A percentile compares a stretch with the other conserved stretches of the same genome.
Evolutionary conservation across 1,284 basidiomycete species (phyloP).

Genomic region (Cryptococcus maquisensis): DNA sequence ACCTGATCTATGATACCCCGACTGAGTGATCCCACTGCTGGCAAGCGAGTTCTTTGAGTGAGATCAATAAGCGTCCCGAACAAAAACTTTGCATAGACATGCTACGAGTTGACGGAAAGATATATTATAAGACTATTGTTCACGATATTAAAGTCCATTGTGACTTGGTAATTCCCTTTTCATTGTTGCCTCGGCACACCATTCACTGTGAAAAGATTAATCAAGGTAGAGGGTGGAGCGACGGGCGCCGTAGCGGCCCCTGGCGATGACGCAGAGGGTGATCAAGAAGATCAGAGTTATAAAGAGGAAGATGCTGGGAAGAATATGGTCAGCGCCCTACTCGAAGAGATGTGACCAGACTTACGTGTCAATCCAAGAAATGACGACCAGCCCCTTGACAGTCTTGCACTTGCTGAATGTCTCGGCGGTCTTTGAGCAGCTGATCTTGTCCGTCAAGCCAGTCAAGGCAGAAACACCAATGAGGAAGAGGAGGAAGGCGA

Average conservation of each 20-base stretch:
- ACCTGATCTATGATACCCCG: too few relatives aligned
- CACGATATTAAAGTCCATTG: not conserved
- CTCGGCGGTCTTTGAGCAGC: slow-evolving; percentile 34
- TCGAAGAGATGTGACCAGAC: slow-evolving; percentile 2
- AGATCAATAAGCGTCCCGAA: too few relatives aligned
- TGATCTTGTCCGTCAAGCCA: slow-evolving; percentile 40
- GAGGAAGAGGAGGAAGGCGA: slow-evolving; percentile 47
- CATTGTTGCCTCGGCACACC: not conserved
- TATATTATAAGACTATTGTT: not conserved
- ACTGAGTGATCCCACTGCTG: too few relatives aligned
- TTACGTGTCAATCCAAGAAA: slow-evolving; percentile 48
- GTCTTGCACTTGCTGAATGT: slow-evolving; percentile 42
- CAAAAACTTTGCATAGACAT: too few relatives aligned
- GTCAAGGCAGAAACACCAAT: slow-evolving; percentile 47
- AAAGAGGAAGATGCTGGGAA: slow-evolving; percentile 30
- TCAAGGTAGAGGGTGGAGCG: slow-evolving; percentile 39
- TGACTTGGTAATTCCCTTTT: not conserved
- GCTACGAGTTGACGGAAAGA: not conserved
- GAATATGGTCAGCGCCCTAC: not conserved
- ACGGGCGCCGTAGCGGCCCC: slow-evolving; percentile 39
- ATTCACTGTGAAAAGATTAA: slow-evolving; percentile 9
- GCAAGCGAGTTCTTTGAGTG: too few relatives aligned
- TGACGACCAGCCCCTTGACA: slow-evolving; percentile 45
- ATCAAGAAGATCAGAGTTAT: slow-evolving; percentile 41
- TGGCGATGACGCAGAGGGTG: slow-evolving; percentile 45